phyloP scores from a whole-genome alignment of 106 monocot genomes.

The Iris macrosiphon region DNA sequence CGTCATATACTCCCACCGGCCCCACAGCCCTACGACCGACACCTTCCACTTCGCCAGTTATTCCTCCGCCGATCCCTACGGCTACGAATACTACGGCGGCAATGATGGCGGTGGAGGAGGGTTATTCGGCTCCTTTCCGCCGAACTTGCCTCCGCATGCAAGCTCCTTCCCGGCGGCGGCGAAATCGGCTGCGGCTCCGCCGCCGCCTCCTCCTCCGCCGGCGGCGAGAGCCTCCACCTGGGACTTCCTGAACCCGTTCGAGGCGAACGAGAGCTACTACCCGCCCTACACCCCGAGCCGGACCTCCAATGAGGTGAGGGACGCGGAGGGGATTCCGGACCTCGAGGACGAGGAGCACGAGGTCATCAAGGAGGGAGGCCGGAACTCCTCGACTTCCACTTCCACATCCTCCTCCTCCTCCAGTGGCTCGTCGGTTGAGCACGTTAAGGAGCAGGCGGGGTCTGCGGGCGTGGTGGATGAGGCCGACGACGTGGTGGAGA shows the following conservation, averaged over 20 bases:
- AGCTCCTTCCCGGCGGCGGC: background rate
- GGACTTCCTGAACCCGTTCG: conserved; percentile 90
- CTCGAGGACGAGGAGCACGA: conserved; percentile 62
- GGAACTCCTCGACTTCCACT: conserved; percentile 27
- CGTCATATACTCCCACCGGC: conserved; percentile 27
- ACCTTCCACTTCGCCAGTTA: background rate
- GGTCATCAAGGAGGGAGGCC: conserved; percentile 67
- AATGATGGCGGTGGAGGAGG: conserved; percentile 19
- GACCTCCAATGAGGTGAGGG: conserved; percentile 76
- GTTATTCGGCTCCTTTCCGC: conserved; percentile 29
- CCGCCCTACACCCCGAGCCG: conserved; percentile 59
- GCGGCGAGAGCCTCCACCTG: conserved; percentile 57
- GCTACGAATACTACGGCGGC: conserved; percentile 5
- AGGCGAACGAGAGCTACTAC: conserved; percentile 32
- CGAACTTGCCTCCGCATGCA: conserved; percentile 8
- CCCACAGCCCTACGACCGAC: conserved; percentile 4
- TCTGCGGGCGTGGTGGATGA: conserved; percentile 24
- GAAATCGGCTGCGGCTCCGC: background rate
- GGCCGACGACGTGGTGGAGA: conserved; percentile 36
- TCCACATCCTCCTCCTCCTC: no score
- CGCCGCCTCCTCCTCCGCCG: conserved; percentile 52
- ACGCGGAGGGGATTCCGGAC: conserved; percentile 94
- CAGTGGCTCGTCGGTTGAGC: no score
- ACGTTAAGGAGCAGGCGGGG: conserved; percentile 15
- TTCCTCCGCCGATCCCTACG: conserved; percentile 12